Percentiles rank a stretch among this genome's conserved stretches.
Conservation (phyloP, 1,284 basidiomycete genomes). For the Flammula alnicola region DNA sequence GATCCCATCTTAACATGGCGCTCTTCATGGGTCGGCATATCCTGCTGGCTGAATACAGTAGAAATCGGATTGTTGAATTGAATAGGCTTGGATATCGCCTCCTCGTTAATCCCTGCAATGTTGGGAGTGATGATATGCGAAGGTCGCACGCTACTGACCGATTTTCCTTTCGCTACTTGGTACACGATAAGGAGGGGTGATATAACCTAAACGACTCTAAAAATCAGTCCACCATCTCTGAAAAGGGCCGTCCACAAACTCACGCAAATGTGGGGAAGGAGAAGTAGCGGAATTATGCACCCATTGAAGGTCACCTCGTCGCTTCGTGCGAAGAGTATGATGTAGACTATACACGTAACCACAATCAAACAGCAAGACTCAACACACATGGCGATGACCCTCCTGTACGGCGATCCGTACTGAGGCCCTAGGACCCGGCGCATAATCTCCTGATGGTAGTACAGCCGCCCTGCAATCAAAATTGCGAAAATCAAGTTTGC, state of each 20-base stretch:
- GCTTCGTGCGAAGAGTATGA: conserved; percentile 7
- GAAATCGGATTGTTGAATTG: no score
- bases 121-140: conserved; percentile 3
- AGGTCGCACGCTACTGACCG: conserved; percentile 1
- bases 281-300: conserved; percentile 11
- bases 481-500: conserved; percentile 8
- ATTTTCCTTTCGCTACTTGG: conserved; percentile 12
- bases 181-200: conserved; percentile 15
- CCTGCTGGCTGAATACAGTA: no score
- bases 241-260: no score
- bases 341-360: conserved; percentile 1
- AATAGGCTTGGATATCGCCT: no score
- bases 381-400: conserved; percentile 12
- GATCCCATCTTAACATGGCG: no score
- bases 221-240: no score
- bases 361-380: conserved; percentile 17
- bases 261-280: conserved; percentile 16
- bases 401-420: conserved; percentile 12
- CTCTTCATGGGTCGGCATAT: no score
- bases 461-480: conserved; percentile 9
- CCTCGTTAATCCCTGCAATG: no score
- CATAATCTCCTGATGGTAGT: conserved; percentile 12
- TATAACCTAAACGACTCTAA: conserved; percentile 4
- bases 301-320: neutral
- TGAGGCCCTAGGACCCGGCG: conserved; percentile 8